Evolutionary conservation across 805 yeast genomes (phyloP), one percentile per base, ranked within the genome.

Genomic region (Zygotorulaspora danielsina): DNA sequence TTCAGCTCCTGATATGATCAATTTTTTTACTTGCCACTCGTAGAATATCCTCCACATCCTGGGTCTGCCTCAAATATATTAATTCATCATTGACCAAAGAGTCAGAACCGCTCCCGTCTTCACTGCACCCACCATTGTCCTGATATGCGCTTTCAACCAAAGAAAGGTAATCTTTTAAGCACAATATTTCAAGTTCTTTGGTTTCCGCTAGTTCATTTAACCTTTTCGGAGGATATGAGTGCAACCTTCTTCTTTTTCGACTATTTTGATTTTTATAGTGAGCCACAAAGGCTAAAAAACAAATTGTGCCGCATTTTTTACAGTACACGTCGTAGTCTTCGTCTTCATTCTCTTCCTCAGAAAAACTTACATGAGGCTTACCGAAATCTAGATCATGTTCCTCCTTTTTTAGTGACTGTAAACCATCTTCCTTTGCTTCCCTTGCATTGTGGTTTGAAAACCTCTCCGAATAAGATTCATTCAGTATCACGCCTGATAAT

Each of bases 271-370:
- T 31, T n/a, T 46, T 39, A 11, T 31, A 34, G 26, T 51, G 59
- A 12, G 56, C 47, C 4, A 66, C 56, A 45, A 63, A 68, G 3
- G 60, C 59, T 34, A 62, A 54, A 2, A 69, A 59, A 41, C 72
- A 68, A 20, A 66, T 62, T 2, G 69, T 59, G 29, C 61, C 61
- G 44, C 72, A 68, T 19, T 47, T 40, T 0, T 54, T 35, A 44
- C 72, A 68, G 16, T 47, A 52, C 5, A 60, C 41, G 19, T 65
- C 59, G 2, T 59, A 60, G 20, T 62, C 65, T 5, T 55, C 62
- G 6, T 49, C 55, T 2, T 42, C 50, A 9, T 48, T 45, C 13
- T 32, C 32, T 9, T 22, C 24, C 39, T 11, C 7, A n/a, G 15
- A 9, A n/a, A 3, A 18, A n/a, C 18, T 6, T 21, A 8, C 24